Base-by-base conservation (phyloP, 1,139 yeast species). In the Yamadazyma jaroonii region DNA sequence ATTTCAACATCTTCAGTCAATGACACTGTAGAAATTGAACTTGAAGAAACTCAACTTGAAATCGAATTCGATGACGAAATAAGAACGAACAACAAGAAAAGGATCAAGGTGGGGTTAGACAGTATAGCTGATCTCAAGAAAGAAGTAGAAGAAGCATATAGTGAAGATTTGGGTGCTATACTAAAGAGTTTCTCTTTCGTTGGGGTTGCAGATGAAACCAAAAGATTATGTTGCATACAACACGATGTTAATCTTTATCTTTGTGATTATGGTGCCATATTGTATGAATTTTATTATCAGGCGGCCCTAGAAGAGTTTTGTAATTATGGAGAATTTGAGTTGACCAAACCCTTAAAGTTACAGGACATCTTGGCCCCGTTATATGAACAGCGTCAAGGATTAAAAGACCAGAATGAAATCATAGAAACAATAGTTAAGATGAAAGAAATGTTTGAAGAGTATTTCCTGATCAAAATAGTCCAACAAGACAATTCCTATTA, bases 371-470 rank as follows among this genome's bases (percentile, higher is more conserved):
- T 67, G 32, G 56, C 46, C n/a, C 61, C 56, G n/a, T 45, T 58
- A 36, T 58, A 53, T 39, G 48, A 45, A 14, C 39, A 36, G 2
- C 15, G 14, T 38, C 33, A 6, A 41, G 41, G 13, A 14, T 44
- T 59, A 13, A 39, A 36, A 9, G 53, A 57, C 9, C 48, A 37
- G 25, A 49, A 51, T 1, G 40, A 37, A 9, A 49, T 65, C 0
- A 52, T 64, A 2, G 49, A 41, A 1, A 46, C 42, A 0, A 48
- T 84, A 2, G 50, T 65, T 31, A 57, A 53, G 1, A 81, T 83
- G 85, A 64, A 62, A 28, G 89, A 81, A 10, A 92, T 94, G 98
- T 68, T 85, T 37, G 54, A 62, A 8, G 97, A 90, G 48, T 92
- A 94, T 50, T 92, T 89, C 54, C 69, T 73, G 10, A 67, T 90